phyloP scores from a whole-genome alignment of 2,329 filamentous ascomycete genomes.

The Botrytis fragariae region DNA sequence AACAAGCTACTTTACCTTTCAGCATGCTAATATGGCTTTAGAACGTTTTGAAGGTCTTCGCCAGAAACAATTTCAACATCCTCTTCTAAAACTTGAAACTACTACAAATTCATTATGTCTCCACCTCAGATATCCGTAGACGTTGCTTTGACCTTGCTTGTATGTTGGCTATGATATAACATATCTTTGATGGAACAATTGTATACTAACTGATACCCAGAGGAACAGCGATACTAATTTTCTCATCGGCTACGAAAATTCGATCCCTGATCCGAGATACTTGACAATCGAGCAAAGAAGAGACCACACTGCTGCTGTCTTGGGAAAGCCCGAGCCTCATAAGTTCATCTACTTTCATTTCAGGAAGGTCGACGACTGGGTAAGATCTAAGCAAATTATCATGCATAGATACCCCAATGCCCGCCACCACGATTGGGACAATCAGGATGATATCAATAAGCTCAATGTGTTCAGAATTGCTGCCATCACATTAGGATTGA shows the following conservation, averaged over 20 bases:
- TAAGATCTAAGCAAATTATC: not conserved
- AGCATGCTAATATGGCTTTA: not conserved
- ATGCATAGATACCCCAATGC: not conserved
- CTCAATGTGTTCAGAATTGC: not conserved
- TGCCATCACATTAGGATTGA: not conserved
- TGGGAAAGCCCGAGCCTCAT: not conserved
- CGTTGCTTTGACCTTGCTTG: not conserved
- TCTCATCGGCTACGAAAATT: not conserved
- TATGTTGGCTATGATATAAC: not conserved
- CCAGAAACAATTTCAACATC: not conserved
- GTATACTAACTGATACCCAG: not conserved
- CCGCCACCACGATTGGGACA: not conserved
- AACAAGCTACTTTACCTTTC: not conserved
- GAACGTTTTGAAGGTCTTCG: not conserved
- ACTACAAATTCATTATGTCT: not conserved
- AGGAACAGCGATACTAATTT: too few relatives aligned
- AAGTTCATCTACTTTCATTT: not conserved
- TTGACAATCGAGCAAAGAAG: not conserved
- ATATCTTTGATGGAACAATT: too few relatives aligned
- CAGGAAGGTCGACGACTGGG: accelerated
- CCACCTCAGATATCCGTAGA: not conserved
- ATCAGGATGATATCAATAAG: not conserved
- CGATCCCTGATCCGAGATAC: not conserved
- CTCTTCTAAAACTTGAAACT: not conserved
- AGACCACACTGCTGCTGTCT: not conserved